phyloP scores from a whole-genome alignment of 306 rosid genomes.

The Dryas alaskensis region DNA sequence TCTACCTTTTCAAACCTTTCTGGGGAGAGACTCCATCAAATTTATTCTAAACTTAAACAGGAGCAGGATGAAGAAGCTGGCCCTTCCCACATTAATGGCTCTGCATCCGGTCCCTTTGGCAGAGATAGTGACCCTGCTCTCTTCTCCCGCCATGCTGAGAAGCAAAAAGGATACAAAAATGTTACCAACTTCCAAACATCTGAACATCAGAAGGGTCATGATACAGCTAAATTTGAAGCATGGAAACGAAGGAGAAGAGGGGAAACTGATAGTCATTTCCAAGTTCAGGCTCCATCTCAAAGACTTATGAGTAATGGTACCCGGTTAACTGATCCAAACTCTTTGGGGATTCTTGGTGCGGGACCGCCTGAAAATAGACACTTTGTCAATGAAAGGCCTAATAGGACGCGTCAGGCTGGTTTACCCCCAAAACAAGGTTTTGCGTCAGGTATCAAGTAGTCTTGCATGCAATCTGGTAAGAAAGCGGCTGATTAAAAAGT shows the following conservation, averaged over 20 bases:
- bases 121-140: conserved; percentile 51
- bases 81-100: conserved; percentile 68
- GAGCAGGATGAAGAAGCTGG: conserved; percentile 78
- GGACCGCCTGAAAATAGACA: conserved; percentile 78
- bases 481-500: conserved; percentile 40
- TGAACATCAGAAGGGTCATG: conserved; percentile 55
- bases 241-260: conserved; percentile 89
- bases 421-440: conserved; percentile 67
- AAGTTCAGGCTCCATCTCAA: conserved; percentile 56
- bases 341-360: conserved; percentile 95
- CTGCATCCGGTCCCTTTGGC: conserved; percentile 52
- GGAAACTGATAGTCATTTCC: conserved; percentile 62
- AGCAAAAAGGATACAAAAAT: conserved; percentile 62
- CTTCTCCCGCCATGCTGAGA: conserved; percentile 44
- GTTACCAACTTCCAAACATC: conserved; percentile 40
- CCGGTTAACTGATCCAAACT: conserved; percentile 61
- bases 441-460: conserved; percentile 48
- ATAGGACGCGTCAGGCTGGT: conserved; percentile 61
- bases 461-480: conserved; percentile 24
- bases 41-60: conserved; percentile 80
- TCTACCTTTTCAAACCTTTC: conserved; percentile 94
- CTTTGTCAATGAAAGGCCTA: conserved; percentile 55
- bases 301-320: conserved; percentile 53
- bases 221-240: conserved; percentile 68
- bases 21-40: conserved; percentile 92